These are phyloP conservation scores for Solanum dulcamara DNA, from an alignment of 257 asterid species.

Conservation along the genomic window DNA sequence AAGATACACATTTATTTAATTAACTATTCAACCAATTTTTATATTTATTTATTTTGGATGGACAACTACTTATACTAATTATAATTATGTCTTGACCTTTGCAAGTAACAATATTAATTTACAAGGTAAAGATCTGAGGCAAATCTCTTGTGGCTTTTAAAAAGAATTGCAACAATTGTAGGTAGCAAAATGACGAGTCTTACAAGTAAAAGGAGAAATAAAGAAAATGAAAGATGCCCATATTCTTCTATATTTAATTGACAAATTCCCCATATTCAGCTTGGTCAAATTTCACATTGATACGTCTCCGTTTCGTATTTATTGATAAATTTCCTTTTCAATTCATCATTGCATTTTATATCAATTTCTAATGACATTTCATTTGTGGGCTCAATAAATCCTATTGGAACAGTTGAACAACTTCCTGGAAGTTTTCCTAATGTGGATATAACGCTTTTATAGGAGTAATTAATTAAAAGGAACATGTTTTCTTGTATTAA, in stretches of 20 bases:
- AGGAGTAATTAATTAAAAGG: neutral
- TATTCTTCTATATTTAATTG: neutral
- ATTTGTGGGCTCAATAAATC: neutral
- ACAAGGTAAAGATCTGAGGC: no score
- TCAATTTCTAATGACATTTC: neutral
- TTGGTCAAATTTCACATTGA: neutral
- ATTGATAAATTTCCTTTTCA: neutral
- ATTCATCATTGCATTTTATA: neutral
- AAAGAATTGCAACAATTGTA: neutral
- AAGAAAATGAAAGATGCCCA: neutral
- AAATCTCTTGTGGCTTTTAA: no score
- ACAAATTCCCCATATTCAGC: neutral
- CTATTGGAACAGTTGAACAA: neutral
- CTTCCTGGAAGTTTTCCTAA: neutral
- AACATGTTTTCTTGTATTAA: neutral
- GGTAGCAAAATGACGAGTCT: neutral
- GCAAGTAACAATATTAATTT: no score
- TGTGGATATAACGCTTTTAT: neutral
- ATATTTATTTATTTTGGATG: no score
- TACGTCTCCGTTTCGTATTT: neutral
- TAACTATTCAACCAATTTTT: no score
- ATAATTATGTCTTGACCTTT: no score
- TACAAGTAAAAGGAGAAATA: neutral
- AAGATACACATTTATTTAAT: no score
- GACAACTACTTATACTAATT: no score